These are phyloP conservation scores for Cladorrhinum sp. DNA, from an alignment of 2,329 filamentous ascomycete genomes.

Conservation along the genomic window DNA sequence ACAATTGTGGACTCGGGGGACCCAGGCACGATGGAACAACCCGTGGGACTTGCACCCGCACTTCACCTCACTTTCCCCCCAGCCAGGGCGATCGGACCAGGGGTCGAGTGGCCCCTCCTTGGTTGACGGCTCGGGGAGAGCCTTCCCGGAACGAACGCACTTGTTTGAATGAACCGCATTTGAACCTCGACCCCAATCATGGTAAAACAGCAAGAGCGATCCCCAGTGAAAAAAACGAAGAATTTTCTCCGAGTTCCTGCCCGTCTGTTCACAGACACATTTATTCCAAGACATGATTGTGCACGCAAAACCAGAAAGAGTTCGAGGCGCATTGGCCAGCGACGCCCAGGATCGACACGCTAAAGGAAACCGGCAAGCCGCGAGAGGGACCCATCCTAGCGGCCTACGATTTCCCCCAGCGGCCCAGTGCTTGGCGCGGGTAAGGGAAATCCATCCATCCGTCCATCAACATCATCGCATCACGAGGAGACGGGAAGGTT, in stretches of 20 bases:
- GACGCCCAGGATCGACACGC: background rate
- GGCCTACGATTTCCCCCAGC: background rate
- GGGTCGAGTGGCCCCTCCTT: background rate
- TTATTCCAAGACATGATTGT: background rate
- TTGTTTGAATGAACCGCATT: background rate
- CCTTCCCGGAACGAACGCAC: background rate
- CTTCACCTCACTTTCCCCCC: background rate
- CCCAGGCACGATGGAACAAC: background rate
- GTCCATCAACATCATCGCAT: background rate
- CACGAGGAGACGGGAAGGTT: background rate
- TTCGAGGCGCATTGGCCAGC: background rate
- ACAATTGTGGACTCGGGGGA: background rate
- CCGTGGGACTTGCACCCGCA: background rate
- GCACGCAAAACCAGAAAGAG: background rate
- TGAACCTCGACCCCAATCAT: background rate
- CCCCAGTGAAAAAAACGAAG: background rate
- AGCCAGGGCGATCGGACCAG: background rate
- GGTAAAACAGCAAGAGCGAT: background rate
- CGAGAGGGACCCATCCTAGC: background rate
- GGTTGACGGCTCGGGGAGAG: background rate
- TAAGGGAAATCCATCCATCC: background rate
- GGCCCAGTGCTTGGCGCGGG: background rate
- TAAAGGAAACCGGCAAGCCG: background rate
- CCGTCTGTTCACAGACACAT: background rate
- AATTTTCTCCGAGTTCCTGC: background rate